Conservation (phyloP, 2,329 filamentous ascomycete genomes). For the Fusarium succisae region DNA sequence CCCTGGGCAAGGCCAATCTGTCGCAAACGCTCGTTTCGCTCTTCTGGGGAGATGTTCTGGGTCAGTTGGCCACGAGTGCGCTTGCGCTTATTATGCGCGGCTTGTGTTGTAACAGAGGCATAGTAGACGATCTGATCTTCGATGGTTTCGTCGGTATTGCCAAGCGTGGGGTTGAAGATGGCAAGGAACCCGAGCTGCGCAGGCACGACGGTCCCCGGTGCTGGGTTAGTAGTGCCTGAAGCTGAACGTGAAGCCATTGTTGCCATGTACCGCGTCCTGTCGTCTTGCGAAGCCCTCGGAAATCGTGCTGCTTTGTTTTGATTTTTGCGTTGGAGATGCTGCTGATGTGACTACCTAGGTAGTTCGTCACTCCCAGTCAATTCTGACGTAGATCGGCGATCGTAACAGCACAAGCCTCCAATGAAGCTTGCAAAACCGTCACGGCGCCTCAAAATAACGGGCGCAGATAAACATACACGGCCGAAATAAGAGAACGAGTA, state of each 20-base stretch:
- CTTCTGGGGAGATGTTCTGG: conserved; percentile 63
- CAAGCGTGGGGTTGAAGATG: conserved; percentile 92
- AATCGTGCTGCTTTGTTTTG: background rate
- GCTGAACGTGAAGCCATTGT: conserved; percentile 32
- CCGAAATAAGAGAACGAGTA: background rate
- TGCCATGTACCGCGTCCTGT: background rate
- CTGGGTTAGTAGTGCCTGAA: conserved; percentile 23
- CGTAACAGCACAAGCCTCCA: conserved; percentile 6
- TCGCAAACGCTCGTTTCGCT: conserved; percentile 85
- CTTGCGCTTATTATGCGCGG: conserved; percentile 52
- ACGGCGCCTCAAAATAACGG: conserved; percentile 15
- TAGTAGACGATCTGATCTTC: conserved; percentile 94
- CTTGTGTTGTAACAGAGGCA: conserved; percentile 67
- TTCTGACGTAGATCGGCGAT: conserved; percentile 23
- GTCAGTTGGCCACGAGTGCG: conserved; percentile 55
- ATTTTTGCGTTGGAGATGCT: background rate
- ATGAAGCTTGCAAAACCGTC: conserved; percentile 8
- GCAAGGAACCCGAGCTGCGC: conserved; percentile 90
- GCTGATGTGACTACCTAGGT: background rate
- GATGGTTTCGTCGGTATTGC: conserved; percentile 66
- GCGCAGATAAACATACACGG: background rate
- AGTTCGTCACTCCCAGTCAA: conserved; percentile 2
- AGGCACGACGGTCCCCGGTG: conserved; percentile 57
- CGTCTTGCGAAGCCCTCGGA: background rate
- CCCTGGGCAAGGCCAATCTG: conserved; percentile 97